These are phyloP conservation scores for Xylariomycetidae sp. DNA, from an alignment of 2,329 filamentous ascomycete genomes.

Conservation along the genomic window DNA sequence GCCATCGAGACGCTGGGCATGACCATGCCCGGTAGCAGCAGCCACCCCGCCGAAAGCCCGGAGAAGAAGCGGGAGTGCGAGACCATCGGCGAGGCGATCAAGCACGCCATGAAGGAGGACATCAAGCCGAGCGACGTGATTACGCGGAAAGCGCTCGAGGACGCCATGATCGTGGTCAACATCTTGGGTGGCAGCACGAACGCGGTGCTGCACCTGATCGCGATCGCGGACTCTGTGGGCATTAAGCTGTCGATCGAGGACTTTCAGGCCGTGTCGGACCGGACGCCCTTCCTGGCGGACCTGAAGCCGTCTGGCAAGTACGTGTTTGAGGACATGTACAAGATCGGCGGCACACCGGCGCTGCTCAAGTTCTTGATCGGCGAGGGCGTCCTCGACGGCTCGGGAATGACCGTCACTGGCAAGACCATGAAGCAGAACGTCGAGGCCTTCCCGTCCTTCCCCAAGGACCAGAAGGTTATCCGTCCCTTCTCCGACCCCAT, in stretches of 20 bases:
- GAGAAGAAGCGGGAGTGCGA: slow-evolving; percentile 69
- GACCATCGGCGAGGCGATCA: slow-evolving; percentile 65
- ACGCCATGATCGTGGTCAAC: slow-evolving; percentile 78
- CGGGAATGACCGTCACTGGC: slow-evolving; percentile 77
- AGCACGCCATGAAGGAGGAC: slow-evolving; percentile 67
- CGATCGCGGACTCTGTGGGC: slow-evolving; percentile 75
- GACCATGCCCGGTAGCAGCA: slow-evolving; percentile 77
- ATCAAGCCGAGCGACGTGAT: slow-evolving; percentile 74
- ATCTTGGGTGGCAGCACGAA: slow-evolving; percentile 83
- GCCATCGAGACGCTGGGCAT: slow-evolving; percentile 69
- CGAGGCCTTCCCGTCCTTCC: slow-evolving; percentile 65
- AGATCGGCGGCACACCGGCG: slow-evolving; percentile 79
- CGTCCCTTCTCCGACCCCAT: slow-evolving; percentile 75
- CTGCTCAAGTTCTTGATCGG: slow-evolving; percentile 84
- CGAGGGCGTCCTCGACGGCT: slow-evolving; percentile 74
- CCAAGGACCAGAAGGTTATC: slow-evolving; percentile 75
- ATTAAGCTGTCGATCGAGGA: slow-evolving; percentile 80
- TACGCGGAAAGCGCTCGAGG: slow-evolving; percentile 74
- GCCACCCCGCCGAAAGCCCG: slow-evolving; percentile 68
- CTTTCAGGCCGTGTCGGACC: slow-evolving; percentile 76
- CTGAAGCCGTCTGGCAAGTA: slow-evolving; percentile 83
- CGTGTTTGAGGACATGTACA: slow-evolving; percentile 78
- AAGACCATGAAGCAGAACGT: slow-evolving; percentile 88
- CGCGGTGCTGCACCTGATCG: slow-evolving; percentile 77
- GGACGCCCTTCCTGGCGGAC: slow-evolving; percentile 73